Base-by-base conservation (phyloP, 2,329 filamentous ascomycete species). In the Sphaerulina vaccinii region DNA sequence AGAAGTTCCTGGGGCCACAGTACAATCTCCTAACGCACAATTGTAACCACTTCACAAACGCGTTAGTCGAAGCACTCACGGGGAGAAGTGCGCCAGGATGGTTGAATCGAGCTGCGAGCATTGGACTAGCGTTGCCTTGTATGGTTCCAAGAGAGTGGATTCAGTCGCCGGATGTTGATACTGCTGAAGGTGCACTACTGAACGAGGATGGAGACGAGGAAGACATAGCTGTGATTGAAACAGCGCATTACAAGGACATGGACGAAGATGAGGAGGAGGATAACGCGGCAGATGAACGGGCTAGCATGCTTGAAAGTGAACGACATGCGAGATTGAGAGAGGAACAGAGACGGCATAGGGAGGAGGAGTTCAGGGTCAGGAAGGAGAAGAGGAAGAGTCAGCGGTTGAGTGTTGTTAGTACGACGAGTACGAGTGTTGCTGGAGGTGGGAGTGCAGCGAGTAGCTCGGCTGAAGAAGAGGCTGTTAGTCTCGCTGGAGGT, bases 41-140 rank as follows among this genome's bases (percentile, higher is more conserved):
- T 70, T 95, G 89, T 78, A 95, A 95, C 68, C 89, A 95, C 68
- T 95, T 95, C 68, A 92, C 88, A 2, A 83, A 83, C 16, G 83
- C 86, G 62, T 78, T 95, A 15, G 90, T 87, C 70, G 77, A 85
- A 67, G 81, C 81, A 59, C 77, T 95, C 49, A 92, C 87, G 1
- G 82, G 84, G 5, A 79, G 81, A 39, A 74, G 83, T 1, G 87
- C 86, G 0, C 89, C 89, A 0, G 72, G 70, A 15, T 95, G 88
- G 86, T 73, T 95, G 48, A 95, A 95, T 65, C 81, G 89, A 49
- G 89, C 89, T 1, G 89, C 89, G n/a, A 86, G 81, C 61, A 88
- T 95, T 57, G 89, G 89, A 33, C 80, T 91, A 45, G 86, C 86
- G 10, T 70, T 95, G 29, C 89, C 89, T 11, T 95, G 89, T 67